Percentiles rank a stretch among this genome's conserved stretches.
Evolutionary conservation across 495 filamentous ascomycete genomes (phyloP).

Genomic region (Penicillium steckii): DNA sequence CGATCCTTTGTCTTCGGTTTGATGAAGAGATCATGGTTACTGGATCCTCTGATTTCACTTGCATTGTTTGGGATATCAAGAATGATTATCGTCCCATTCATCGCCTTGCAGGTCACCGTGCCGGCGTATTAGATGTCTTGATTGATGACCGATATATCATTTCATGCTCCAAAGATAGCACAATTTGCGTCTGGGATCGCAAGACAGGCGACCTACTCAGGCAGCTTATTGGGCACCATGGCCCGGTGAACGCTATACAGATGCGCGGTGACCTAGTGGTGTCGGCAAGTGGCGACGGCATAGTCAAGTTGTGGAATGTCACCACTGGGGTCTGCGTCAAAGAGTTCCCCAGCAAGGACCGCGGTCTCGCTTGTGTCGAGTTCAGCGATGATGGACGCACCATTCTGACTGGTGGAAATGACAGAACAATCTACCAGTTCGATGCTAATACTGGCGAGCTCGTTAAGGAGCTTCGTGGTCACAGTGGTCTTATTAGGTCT

Average conservation of each 20-base stretch:
- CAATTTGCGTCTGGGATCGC: conserved; percentile 91
- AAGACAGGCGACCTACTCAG: conserved; percentile 68
- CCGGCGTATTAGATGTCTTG: conserved; percentile 88
- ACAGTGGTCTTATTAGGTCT: conserved; percentile 78
- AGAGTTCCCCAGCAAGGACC: conserved; percentile 81
- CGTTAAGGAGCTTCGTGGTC: conserved; percentile 71
- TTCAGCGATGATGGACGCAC: conserved; percentile 88
- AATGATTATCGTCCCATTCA: conserved; percentile 72
- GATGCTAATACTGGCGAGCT: conserved; percentile 87
- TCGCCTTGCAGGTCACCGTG: conserved; percentile 72
- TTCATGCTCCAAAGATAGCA: conserved; percentile 92
- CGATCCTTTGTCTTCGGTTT: conserved; percentile 92
- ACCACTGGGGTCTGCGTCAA: conserved; percentile 79
- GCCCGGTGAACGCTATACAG: conserved; percentile 94
- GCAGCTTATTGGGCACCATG: conserved; percentile 76
- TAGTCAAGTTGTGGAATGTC: conserved; percentile 93
- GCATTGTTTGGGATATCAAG: conserved; percentile 87
- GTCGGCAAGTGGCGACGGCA: conserved; percentile 87
- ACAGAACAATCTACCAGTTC: conserved; percentile 90
- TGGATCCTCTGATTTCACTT: conserved; percentile 86
- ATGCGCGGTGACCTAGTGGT: conserved; percentile 88
- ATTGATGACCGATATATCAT: conserved; percentile 91
- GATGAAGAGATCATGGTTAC: conserved; percentile 91
- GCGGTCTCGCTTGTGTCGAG: conserved; percentile 92
- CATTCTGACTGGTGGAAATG: conserved; percentile 91